Evolutionary conservation across 2,329 filamentous ascomycete species (phyloP).

Genomic region (Claviceps lovelessii): DNA sequence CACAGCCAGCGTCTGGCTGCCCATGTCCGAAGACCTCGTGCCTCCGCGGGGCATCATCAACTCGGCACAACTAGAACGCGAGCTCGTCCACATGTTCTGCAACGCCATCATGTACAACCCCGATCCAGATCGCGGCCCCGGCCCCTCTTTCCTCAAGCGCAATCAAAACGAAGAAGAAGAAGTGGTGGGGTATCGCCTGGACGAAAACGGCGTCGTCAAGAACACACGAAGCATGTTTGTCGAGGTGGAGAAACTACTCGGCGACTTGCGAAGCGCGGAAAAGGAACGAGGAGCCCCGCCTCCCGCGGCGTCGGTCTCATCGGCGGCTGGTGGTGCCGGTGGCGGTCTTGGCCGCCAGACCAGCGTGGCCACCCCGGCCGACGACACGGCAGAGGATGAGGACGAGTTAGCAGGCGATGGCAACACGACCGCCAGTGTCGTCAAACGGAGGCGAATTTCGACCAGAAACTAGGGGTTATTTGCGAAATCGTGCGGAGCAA

Average conservation of each 20-base stretch:
- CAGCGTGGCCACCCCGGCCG: constrained; percentile 27
- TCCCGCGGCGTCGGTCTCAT: constrained; percentile 9
- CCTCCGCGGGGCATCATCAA: constrained; percentile 88
- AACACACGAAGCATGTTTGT: constrained; percentile 83
- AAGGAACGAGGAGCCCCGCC: constrained; percentile 30
- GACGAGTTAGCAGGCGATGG: constrained; percentile 32
- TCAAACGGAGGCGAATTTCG: constrained; percentile 23
- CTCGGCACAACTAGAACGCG: constrained; percentile 79
- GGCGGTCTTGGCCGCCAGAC: constrained; percentile 13
- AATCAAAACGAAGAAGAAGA: constrained; percentile 30
- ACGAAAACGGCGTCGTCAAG: constrained; percentile 76
- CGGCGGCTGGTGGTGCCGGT: constrained; percentile 7
- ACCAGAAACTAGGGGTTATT: constrained; percentile 17
- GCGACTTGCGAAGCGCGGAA: constrained; percentile 62
- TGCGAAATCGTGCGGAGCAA: neutral
- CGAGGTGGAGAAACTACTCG: constrained; percentile 67
- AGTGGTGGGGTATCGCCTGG: constrained; percentile 47
- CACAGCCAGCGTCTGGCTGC: constrained; percentile 45
- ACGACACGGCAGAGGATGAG: constrained; percentile 35
- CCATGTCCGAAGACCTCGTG: constrained; percentile 60
- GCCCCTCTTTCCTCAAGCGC: constrained; percentile 41
- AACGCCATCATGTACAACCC: constrained; percentile 98
- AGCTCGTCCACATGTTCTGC: constrained; percentile 91
- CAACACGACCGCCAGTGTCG: constrained; percentile 17
- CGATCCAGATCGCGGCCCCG: constrained; percentile 58